Conservation (phyloP, 805 yeast species). For the Wickerhamomyces kurtzmanii region DNA sequence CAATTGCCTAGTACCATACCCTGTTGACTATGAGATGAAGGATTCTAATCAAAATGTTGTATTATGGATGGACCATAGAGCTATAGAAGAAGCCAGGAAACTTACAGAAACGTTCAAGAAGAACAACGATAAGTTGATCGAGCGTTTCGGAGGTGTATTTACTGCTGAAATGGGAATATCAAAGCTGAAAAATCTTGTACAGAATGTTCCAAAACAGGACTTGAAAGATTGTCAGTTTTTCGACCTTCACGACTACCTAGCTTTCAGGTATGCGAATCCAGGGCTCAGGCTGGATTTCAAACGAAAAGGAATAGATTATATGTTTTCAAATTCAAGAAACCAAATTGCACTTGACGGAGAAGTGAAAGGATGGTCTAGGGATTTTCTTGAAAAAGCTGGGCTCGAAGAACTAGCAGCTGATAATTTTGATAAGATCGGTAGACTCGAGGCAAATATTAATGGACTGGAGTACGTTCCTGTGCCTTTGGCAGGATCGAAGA, state of each 20-base stretch:
- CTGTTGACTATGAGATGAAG: conserved; percentile 18
- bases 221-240: conserved; percentile 24
- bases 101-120: conserved; percentile 18
- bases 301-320: conserved; percentile 2
- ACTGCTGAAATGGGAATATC: conserved; percentile 53
- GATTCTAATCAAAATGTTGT: conserved; percentile 28
- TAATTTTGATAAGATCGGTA: conserved; percentile 19
- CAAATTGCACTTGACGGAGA: conserved; percentile 46
- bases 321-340: conserved; percentile 5
- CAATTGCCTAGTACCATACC: conserved; percentile 17
- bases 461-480: conserved; percentile 9
- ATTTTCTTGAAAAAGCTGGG: conserved; percentile 14
- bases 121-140: conserved; percentile 10
- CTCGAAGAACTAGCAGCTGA: conserved; percentile 7
- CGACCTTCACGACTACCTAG: conserved; percentile 41
- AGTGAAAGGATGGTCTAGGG: conserved; percentile 39
- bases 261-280: conserved; percentile 17
- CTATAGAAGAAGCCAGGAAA: conserved; percentile 21
- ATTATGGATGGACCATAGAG: conserved; percentile 52
- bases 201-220: conserved; percentile 12
- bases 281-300: conserved; percentile 8
- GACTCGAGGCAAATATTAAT: conserved; percentile 11
- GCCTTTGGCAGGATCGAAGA: conserved; percentile 22
- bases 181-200: conserved; percentile 31
- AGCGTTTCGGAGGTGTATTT: conserved; percentile 31